These are phyloP conservation scores for Melastoma candidum DNA, from an alignment of 441 rosid species.

Conservation along the genomic window DNA sequence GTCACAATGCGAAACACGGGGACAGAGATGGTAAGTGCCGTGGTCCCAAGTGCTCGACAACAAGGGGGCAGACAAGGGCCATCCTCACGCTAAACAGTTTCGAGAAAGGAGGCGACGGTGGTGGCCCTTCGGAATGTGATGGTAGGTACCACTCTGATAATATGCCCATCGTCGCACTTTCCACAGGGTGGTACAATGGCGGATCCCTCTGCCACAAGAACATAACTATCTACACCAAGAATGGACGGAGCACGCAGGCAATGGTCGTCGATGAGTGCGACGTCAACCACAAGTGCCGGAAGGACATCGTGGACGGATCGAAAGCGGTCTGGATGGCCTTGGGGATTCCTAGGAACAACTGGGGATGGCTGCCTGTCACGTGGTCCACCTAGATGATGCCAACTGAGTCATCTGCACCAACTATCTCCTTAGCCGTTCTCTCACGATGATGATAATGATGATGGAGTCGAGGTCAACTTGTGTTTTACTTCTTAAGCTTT, in stretches of 20 bases:
- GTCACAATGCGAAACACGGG: too few species aligned
- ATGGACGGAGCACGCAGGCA: neutral
- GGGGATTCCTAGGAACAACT: neutral
- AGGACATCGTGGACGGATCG: neutral
- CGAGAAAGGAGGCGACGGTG: neutral
- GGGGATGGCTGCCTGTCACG: neutral
- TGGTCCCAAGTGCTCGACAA: neutral
- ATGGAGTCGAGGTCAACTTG: too few species aligned
- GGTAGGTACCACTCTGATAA: neutral
- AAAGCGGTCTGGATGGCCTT: slow-evolving; percentile 3
- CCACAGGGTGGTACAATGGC: neutral
- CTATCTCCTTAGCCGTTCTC: too few species aligned
- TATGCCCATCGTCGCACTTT: neutral
- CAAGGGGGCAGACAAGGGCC: neutral
- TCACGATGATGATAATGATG: too few species aligned
- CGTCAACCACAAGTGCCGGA: neutral
- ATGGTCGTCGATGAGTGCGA: neutral
- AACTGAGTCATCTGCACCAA: too few species aligned
- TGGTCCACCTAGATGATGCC: neutral
- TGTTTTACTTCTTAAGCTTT: too few species aligned
- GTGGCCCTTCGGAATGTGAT: neutral
- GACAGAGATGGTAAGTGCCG: too few species aligned
- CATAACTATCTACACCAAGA: neutral
- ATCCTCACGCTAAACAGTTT: slow-evolving; percentile 1
- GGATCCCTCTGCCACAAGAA: neutral